Percentiles rank a stretch among this genome's conserved stretches.
These are phyloP conservation scores for Rhodotorula sp. DNA, from an alignment of 1,284 basidiomycete species.

Conservation along the genomic window DNA sequence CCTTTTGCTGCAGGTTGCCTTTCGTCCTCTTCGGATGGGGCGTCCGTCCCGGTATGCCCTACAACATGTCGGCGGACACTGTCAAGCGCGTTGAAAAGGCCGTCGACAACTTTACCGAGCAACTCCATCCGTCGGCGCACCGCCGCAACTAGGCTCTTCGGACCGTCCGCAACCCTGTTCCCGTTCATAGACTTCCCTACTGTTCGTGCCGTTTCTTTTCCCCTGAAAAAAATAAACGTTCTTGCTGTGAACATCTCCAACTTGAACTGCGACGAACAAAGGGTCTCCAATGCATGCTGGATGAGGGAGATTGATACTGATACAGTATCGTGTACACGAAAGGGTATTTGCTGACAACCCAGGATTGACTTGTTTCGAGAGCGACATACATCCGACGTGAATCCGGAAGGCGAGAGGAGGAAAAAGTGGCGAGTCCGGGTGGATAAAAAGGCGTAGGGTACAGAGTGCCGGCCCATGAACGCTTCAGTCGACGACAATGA, in stretches of 20 bases:
- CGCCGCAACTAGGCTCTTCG: neutral
- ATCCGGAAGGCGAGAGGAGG: neutral
- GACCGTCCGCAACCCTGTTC: too few species aligned
- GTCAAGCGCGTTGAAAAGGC: neutral
- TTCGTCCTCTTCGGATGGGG: conserved; percentile 36
- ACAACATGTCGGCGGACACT: neutral
- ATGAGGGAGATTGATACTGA: neutral
- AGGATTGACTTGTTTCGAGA: neutral
- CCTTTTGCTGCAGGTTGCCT: conserved; percentile 11
- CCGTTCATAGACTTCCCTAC: neutral
- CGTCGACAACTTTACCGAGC: neutral
- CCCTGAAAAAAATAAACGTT: neutral
- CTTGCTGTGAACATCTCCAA: neutral
- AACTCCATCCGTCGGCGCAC: neutral
- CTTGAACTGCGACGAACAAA: too few species aligned
- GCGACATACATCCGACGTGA: neutral
- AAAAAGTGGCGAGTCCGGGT: neutral
- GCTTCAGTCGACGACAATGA: conserved; percentile 15
- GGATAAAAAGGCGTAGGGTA: neutral
- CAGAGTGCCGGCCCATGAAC: neutral
- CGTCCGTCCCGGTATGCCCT: conserved; percentile 8
- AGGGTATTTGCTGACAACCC: neutral
- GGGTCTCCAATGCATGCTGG: neutral
- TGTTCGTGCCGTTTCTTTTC: neutral
- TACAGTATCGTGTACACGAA: neutral